A percentile compares a stretch with the other conserved stretches of the same genome.
Conservation (phyloP, 805 yeast genomes). For the Phaffomyces opuntiae region DNA sequence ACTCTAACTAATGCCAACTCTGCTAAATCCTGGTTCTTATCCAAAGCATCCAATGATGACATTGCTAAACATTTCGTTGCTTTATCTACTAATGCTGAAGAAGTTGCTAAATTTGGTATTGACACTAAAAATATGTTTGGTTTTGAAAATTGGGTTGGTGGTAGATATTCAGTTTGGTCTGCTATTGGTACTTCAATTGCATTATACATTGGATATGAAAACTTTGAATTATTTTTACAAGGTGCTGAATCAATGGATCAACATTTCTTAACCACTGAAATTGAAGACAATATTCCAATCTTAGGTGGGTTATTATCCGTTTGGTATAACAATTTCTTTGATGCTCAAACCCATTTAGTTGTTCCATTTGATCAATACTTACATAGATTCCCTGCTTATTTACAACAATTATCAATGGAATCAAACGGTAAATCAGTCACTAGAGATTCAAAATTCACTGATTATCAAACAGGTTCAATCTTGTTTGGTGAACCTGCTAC, state of each 20-base stretch:
- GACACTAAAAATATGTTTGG: slow-evolving; percentile 98
- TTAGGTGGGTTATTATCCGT: slow-evolving; percentile 90
- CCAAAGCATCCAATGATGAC: slow-evolving; percentile 52
- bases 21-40: slow-evolving; percentile 92
- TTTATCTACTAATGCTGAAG: slow-evolving; percentile 84
- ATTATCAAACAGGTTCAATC: slow-evolving; percentile 93
- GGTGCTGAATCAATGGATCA: slow-evolving; percentile 98
- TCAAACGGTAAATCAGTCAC: slow-evolving; percentile 98
- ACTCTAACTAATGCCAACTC: slow-evolving; percentile 93
- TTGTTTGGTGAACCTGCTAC: slow-evolving; percentile 98
- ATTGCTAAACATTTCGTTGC: slow-evolving; percentile 98
- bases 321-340: slow-evolving; percentile 98
- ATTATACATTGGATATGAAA: slow-evolving; percentile 89
- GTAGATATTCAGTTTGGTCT: slow-evolving; percentile 99
- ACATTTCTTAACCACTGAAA: slow-evolving; percentile 78
- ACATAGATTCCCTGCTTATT: slow-evolving; percentile 98
- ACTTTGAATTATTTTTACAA: slow-evolving; percentile 84
- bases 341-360: slow-evolving; percentile 96
- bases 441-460: slow-evolving; percentile 83
- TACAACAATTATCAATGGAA: slow-evolving; percentile 98
- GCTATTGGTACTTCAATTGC: slow-evolving; percentile 97
- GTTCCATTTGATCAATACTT: slow-evolving; percentile 98
- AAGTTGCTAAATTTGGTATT: slow-evolving; percentile 92
- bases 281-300: slow-evolving; percentile 87
- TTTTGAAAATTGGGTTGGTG: slow-evolving; percentile 98